Evolutionary conservation across 495 filamentous ascomycete genomes (phyloP).

Genomic region (Gamarada debralockiae): DNA sequence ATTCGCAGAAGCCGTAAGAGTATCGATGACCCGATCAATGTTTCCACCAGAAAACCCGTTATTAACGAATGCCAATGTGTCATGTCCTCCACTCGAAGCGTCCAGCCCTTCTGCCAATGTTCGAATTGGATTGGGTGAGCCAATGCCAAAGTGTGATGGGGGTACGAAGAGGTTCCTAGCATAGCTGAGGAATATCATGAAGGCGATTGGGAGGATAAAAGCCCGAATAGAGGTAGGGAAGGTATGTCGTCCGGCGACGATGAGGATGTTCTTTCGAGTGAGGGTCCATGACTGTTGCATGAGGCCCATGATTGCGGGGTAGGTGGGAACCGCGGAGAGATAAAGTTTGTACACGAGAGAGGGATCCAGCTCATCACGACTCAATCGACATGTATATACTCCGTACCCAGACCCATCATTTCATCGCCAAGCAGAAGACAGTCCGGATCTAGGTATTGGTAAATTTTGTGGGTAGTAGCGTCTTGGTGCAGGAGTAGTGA

Average conservation of each 20-base stretch:
- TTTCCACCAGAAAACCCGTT: slow-evolving; percentile 65
- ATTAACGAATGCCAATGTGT: slow-evolving; percentile 77
- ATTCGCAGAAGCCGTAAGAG: slow-evolving; percentile 40
- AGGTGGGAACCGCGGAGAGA: not conserved
- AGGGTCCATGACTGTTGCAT: slow-evolving; percentile 69
- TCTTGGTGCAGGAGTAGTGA: too few species aligned
- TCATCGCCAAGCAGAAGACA: too few species aligned
- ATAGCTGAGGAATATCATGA: slow-evolving; percentile 64
- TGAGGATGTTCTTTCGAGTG: slow-evolving; percentile 67
- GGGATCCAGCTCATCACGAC: too few species aligned
- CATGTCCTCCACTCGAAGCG: slow-evolving; percentile 41
- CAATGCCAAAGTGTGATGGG: slow-evolving; percentile 65
- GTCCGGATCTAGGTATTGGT: too few species aligned
- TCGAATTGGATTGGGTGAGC: slow-evolving; percentile 48
- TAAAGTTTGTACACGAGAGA: not conserved
- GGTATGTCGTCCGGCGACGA: slow-evolving; percentile 60
- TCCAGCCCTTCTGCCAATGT: slow-evolving; percentile 55
- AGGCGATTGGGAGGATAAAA: slow-evolving; percentile 66
- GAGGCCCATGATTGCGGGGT: slow-evolving; percentile 43
- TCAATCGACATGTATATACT: too few species aligned
- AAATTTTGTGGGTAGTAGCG: too few species aligned
- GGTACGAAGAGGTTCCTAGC: slow-evolving; percentile 66
- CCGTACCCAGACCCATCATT: too few species aligned
- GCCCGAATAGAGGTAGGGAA: slow-evolving; percentile 62
- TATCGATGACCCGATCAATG: slow-evolving; percentile 66